Conservation (phyloP, 2,329 filamentous ascomycete genomes). For the Aspergillus transmontanensis region DNA sequence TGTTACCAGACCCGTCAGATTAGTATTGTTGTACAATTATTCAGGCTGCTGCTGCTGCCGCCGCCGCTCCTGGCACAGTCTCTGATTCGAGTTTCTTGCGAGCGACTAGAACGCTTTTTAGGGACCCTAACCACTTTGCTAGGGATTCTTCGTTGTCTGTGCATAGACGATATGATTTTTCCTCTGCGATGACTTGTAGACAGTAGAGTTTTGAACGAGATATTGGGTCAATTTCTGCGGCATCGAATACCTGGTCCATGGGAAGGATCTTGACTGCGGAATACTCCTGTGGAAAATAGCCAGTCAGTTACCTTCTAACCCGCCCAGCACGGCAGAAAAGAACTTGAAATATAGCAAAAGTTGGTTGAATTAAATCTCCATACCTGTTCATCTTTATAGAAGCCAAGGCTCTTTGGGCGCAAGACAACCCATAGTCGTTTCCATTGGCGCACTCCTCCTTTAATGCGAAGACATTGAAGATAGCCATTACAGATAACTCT, state of each 20-base stretch:
- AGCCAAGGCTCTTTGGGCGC: slow-evolving; percentile 77
- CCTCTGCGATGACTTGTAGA: slow-evolving; percentile 90
- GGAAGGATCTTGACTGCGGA: slow-evolving; percentile 80
- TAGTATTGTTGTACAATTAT: background rate
- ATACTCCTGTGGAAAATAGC: slow-evolving; percentile 65
- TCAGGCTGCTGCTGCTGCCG: slow-evolving; percentile 4
- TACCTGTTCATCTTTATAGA: slow-evolving; percentile 83
- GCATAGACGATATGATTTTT: slow-evolving; percentile 79
- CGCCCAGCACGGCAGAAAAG: background rate
- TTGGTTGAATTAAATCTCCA: background rate
- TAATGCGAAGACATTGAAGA: slow-evolving; percentile 80
- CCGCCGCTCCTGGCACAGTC: slow-evolving; percentile 18
- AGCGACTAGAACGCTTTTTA: slow-evolving; percentile 69
- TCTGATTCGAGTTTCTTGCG: slow-evolving; percentile 38
- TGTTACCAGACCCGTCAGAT: background rate
- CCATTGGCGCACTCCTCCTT: slow-evolving; percentile 83
- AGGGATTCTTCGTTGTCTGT: slow-evolving; percentile 79
- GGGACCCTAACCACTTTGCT: slow-evolving; percentile 81
- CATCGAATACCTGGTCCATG: slow-evolving; percentile 78
- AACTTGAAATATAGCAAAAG: background rate
- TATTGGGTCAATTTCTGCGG: slow-evolving; percentile 87
- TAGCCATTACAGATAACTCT: slow-evolving; percentile 93
- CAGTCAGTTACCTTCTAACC: background rate
- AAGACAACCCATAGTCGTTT: slow-evolving; percentile 93
- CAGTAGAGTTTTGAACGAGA: slow-evolving; percentile 83